These are phyloP conservation scores for Catunica adiposa DNA, from an alignment of 2,329 filamentous ascomycete genomes.

Conservation along the genomic window DNA sequence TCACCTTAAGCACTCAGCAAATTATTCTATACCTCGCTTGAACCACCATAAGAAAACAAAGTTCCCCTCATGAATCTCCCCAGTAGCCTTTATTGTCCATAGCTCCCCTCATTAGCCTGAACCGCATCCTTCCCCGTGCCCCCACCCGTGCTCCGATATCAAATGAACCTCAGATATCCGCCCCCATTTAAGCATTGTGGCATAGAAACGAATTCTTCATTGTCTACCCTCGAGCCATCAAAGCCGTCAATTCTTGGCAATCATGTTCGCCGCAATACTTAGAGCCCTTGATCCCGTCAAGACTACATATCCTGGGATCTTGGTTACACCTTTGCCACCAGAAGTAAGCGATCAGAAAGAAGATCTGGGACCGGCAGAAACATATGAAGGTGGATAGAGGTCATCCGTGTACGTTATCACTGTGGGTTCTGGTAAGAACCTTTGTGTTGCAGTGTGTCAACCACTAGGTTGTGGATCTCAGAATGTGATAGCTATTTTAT, in stretches of 20 bases:
- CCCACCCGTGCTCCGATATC: background rate
- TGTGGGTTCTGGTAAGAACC: background rate
- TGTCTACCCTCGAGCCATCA: background rate
- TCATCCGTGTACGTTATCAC: background rate
- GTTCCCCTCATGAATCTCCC: too few species aligned
- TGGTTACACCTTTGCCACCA: background rate
- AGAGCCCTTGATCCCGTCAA: background rate
- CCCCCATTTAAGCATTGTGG: background rate
- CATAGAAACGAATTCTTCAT: background rate
- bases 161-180: background rate
- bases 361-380: background rate
- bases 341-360: background rate
- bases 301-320: background rate
- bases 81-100: too few species aligned
- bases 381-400: background rate
- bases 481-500: too few species aligned
- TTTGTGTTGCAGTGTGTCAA: background rate
- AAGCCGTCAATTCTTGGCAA: background rate
- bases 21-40: too few species aligned
- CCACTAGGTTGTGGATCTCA: too few species aligned
- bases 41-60: too few species aligned
- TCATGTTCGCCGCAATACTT: background rate
- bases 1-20: too few species aligned
- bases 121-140: too few species aligned
- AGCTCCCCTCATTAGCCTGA: too few species aligned